Evolutionary conservation across 1,284 basidiomycete genomes (phyloP), one percentile per base, ranked within the genome.

Genomic region (Moesziomyces sp.): DNA sequence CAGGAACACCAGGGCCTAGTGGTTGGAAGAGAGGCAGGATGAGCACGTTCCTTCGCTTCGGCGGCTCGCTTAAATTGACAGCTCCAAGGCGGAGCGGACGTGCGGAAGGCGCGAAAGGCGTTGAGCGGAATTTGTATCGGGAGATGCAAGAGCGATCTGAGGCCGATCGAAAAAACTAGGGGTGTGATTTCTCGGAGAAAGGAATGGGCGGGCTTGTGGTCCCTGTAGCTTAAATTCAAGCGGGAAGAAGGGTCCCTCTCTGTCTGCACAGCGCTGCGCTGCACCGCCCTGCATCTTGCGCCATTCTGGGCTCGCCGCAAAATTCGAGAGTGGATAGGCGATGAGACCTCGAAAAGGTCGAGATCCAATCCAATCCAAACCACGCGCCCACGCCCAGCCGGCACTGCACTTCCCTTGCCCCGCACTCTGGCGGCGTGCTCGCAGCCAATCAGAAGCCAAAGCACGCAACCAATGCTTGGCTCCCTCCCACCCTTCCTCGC

Each of bases 61-160:
- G 47, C 33, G 23, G 38, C 57, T 66, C 63, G 63, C 63, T 66
- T 66, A 66, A 48, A n/a, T 38, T 54, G 63, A 59, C 63, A 66
- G 57, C 44, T 47, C 24, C 33, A 49, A 2, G 33, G 16, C 55
- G 35, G 38, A 23, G 53, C 40, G 21, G 26, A 46, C 6, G 54
- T 47, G 49, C 40, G 28, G 26, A 52, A 42, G 11, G 19, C 21
- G n/a, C 18, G 13, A n/a, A 23, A 7, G 23, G 21, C 45, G 19
- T 46, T 14, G 42, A 19, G 26, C 23, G 53, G 24, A 47, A 33
- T 46, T 26, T 55, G 45, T 33, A 55, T 35, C 38, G 38, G 38
- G 38, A 7, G 30, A 33, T 33, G 11, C 30, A 11, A 33, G 3
- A 1, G 30, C 9, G 30, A 13, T 33, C 11, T 33, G 30, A 13